A percentile compares a stretch with the other conserved stretches of the same genome.
phyloP scores from a whole-genome alignment of 1,284 basidiomycete species.

The Takashimella tepidaria region DNA sequence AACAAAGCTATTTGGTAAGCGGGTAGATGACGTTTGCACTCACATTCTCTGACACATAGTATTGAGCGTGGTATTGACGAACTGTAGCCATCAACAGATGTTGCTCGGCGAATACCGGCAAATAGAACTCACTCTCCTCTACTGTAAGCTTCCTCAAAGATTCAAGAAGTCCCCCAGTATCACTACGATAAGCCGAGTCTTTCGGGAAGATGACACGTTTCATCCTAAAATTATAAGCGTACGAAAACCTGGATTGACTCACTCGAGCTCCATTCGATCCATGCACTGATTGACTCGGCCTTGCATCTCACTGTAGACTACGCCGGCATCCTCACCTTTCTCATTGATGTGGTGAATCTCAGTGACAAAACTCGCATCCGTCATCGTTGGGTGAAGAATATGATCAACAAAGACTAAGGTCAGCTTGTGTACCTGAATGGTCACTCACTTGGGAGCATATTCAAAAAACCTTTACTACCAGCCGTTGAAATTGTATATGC shows the following conservation, averaged over 20 bases:
- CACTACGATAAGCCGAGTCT: slow-evolving; percentile 85
- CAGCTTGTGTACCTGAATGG: neutral
- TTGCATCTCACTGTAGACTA: slow-evolving; percentile 99
- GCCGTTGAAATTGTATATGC: slow-evolving; percentile 98
- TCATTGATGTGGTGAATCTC: slow-evolving; percentile 93
- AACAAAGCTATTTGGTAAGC: slow-evolving; percentile 42
- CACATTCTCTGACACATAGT: slow-evolving; percentile 94
- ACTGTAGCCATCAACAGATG: slow-evolving; percentile 55
- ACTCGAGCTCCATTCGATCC: slow-evolving; percentile 85
- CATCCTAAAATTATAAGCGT: slow-evolving; percentile 51
- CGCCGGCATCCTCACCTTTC: slow-evolving; percentile 87
- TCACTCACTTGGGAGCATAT: slow-evolving; percentile 66
- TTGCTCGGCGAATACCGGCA: slow-evolving; percentile 35
- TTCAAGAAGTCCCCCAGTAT: slow-evolving; percentile 95
- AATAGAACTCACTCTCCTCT: slow-evolving; percentile 73
- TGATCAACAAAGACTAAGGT: slow-evolving; percentile 82
- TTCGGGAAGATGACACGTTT: slow-evolving; percentile 75
- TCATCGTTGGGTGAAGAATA: slow-evolving; percentile 93
- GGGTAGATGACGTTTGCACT: slow-evolving; percentile 44
- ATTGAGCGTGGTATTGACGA: slow-evolving; percentile 79
- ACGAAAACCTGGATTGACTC: slow-evolving; percentile 25
- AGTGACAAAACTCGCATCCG: slow-evolving; percentile 82
- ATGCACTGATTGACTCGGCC: slow-evolving; percentile 88
- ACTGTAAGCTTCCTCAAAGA: slow-evolving; percentile 79
- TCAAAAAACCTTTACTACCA: slow-evolving; percentile 90